Evolutionary conservation across 2,329 filamentous ascomycete species (phyloP).

Genomic region (Aureobasidium lini): DNA sequence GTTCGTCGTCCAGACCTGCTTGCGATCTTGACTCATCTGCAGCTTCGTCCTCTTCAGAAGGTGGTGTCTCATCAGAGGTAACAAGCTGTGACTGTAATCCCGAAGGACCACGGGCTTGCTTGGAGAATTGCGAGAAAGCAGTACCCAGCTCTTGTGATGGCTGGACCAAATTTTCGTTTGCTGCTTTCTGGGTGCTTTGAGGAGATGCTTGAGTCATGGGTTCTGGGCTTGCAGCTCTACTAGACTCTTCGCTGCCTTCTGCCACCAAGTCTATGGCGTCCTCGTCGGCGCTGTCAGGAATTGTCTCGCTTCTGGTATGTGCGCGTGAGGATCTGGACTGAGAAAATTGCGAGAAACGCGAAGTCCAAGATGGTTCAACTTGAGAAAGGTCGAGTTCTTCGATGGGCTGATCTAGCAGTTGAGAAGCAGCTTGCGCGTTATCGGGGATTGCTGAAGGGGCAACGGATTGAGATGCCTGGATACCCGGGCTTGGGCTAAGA

Average conservation of each 20-base stretch:
- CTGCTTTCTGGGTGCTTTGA: background rate
- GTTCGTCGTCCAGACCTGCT: background rate
- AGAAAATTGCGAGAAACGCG: background rate
- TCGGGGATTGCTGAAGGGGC: background rate
- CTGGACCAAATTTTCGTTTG: background rate
- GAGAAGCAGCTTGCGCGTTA: background rate
- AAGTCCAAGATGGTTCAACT: conserved; percentile 6
- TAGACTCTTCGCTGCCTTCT: background rate
- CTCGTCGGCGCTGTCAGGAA: conserved; percentile 14
- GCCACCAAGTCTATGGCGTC: background rate
- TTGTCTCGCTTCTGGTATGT: conserved; percentile 11
- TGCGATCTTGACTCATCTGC: background rate
- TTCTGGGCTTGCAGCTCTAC: background rate
- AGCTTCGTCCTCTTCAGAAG: conserved; percentile 15
- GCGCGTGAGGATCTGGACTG: background rate
- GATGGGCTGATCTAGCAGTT: background rate
- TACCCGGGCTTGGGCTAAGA: background rate
- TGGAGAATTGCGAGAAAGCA: background rate
- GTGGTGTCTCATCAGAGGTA: background rate
- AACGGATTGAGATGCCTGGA: background rate
- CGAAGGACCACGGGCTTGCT: background rate
- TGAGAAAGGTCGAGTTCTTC: conserved; percentile 14
- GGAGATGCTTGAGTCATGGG: background rate
- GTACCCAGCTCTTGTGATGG: conserved; percentile 10
- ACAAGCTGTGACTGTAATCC: background rate